Conservation (phyloP, 2,329 filamentous ascomycete species). For the Apiospora rasikravindrae region DNA sequence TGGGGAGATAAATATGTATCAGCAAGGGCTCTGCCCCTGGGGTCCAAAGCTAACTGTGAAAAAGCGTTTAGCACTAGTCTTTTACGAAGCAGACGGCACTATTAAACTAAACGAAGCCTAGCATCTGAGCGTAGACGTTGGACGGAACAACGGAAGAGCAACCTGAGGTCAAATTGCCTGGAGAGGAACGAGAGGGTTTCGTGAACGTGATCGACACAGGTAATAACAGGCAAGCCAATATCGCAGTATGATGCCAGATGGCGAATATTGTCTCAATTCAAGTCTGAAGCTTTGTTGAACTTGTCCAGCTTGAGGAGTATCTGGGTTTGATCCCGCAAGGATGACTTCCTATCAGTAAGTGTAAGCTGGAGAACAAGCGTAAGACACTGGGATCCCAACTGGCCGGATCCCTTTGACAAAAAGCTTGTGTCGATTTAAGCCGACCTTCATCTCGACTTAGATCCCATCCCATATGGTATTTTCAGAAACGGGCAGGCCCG, state of each 20-base stretch:
- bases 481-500: neutral
- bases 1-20: neutral
- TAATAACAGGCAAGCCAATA: neutral
- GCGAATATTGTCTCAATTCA: neutral
- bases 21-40: neutral
- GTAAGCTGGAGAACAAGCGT: neutral
- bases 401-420: neutral
- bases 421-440: neutral
- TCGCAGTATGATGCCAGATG: neutral
- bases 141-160: neutral
- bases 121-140: neutral
- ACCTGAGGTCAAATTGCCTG: neutral
- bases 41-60: neutral
- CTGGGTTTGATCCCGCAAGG: neutral
- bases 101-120: constrained; percentile 1
- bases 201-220: neutral
- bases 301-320: neutral
- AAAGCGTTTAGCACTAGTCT: neutral
- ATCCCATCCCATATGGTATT: neutral
- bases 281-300: neutral
- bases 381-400: neutral
- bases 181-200: neutral
- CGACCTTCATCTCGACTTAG: neutral
- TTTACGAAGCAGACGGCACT: neutral
- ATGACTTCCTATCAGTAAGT: neutral